phyloP scores from a whole-genome alignment of 2,329 filamentous ascomycete genomes.

The Aspergillus sp. region DNA sequence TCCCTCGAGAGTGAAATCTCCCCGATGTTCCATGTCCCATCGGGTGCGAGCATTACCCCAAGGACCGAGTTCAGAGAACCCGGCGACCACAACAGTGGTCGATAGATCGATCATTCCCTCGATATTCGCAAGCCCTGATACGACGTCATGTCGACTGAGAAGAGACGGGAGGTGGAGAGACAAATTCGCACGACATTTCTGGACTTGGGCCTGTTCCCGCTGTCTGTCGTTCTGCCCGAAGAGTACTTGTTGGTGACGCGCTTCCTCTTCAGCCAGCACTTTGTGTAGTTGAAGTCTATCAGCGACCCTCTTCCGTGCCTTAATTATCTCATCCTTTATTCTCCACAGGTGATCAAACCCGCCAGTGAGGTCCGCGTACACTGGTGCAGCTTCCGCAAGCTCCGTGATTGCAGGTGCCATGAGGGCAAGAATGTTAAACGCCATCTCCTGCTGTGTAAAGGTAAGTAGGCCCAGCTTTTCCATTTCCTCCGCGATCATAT shows the following conservation, averaged over 20 bases:
- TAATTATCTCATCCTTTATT: conserved; percentile 21
- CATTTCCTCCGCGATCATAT: conserved; percentile 38
- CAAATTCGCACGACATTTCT: conserved; percentile 8
- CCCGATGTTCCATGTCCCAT: conserved; percentile 98
- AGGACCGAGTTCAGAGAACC: conserved; percentile 52
- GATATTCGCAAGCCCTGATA: conserved; percentile 11
- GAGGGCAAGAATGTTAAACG: conserved; percentile 37
- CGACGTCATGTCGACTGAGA: neutral
- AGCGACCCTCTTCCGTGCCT: conserved; percentile 18
- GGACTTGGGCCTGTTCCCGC: neutral
- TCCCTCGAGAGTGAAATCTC: conserved; percentile 93
- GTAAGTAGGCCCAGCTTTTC: conserved; percentile 38
- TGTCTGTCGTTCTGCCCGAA: neutral
- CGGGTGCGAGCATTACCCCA: conserved; percentile 98
- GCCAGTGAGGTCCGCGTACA: conserved; percentile 41
- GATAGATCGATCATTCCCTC: conserved; percentile 40
- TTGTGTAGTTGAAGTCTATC: conserved; percentile 18
- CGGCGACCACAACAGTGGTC: conserved; percentile 38
- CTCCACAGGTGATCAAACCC: conserved; percentile 29
- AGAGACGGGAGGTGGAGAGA: conserved; percentile 9
- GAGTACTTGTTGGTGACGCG: conserved; percentile 7
- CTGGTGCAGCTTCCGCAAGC: conserved; percentile 32
- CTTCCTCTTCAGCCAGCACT: conserved; percentile 22
- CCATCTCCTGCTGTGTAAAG: conserved; percentile 44
- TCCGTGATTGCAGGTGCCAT: conserved; percentile 27